Percentiles rank a stretch among this genome's conserved stretches.
phyloP scores from a whole-genome alignment of 768 basidiomycete species.

The Lentinula detonsa region DNA sequence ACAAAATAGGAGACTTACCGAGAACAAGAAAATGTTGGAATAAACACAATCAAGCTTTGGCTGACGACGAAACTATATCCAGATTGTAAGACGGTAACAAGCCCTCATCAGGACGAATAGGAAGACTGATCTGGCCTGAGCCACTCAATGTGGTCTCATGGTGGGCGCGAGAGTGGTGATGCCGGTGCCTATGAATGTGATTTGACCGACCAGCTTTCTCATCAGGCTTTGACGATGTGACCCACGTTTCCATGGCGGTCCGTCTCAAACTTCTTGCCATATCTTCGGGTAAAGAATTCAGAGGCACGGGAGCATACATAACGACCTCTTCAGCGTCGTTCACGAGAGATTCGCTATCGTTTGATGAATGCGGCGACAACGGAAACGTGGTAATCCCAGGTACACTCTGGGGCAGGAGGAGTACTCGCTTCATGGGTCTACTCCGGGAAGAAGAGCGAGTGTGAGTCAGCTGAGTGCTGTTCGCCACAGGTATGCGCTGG shows the following conservation, averaged over 20 bases:
- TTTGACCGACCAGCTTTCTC: conserved; percentile 21
- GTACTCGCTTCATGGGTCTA: conserved; percentile 48
- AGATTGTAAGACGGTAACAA: conserved; percentile 24
- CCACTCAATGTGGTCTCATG: conserved; percentile 14
- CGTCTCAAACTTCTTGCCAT: conserved; percentile 44
- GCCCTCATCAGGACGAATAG: conserved; percentile 39
- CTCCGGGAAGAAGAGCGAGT: conserved; percentile 9
- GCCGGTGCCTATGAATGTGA: conserved; percentile 20
- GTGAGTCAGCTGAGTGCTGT: conserved; percentile 14
- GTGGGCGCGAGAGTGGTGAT: conserved; percentile 18
- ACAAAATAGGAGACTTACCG: not conserved
- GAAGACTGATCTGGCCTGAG: conserved; percentile 37
- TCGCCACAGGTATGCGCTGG: not conserved
- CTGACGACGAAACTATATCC: not conserved
- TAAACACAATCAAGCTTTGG: not conserved
- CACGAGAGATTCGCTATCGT: conserved; percentile 10
- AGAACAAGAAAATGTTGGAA: not conserved
- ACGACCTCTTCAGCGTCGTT: conserved; percentile 22
- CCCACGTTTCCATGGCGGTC: conserved; percentile 65
- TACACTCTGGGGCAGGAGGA: conserved; percentile 42
- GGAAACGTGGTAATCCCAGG: conserved; percentile 17
- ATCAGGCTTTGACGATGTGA: conserved; percentile 22
- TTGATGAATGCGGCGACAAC: conserved; percentile 4
- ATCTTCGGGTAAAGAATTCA: conserved; percentile 47
- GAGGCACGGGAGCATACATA: conserved; percentile 70